These are phyloP conservation scores for Agapanthus africanus DNA, from an alignment of 106 monocot species.

Conservation along the genomic window DNA sequence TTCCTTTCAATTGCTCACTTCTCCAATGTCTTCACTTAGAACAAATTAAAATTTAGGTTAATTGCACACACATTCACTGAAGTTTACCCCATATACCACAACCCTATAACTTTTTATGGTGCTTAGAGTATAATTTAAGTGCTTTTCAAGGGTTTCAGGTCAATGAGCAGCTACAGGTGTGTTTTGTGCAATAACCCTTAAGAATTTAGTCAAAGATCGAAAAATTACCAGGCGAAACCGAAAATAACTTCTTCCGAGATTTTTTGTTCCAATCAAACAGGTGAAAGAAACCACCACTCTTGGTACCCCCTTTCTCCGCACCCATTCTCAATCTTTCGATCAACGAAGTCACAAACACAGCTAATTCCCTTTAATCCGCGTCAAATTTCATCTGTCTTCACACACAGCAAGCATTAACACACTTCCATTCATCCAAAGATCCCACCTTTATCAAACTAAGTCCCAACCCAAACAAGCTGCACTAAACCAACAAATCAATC, in stretches of 20 bases:
- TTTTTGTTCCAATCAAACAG: conserved; percentile 90
- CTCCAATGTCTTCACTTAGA: background rate
- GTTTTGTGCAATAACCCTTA: no score
- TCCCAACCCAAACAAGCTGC: background rate
- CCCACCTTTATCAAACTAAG: background rate
- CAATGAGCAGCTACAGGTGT: no score
- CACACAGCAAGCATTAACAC: background rate
- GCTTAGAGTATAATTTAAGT: no score
- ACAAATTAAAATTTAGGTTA: background rate
- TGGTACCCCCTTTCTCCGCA: conserved; percentile 43
- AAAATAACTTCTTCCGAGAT: conserved; percentile 83
- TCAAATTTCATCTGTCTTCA: conserved; percentile 2
- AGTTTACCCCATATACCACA: no score
- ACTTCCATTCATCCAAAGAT: background rate
- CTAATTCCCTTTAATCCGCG: background rate
- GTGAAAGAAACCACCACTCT: conserved; percentile 67
- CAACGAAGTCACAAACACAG: background rate
- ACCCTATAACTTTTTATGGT: no score
- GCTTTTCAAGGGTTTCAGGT: no score
- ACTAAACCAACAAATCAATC: background rate
- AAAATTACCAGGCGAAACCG: conserved; percentile 59
- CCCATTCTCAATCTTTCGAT: conserved; percentile 32
- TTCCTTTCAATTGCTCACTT: background rate
- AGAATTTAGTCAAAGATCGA: background rate
- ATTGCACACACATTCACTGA: no score